A percentile compares a stretch with the other conserved stretches of the same genome.
phyloP scores from a whole-genome alignment of 1,284 basidiomycete species.

The Microbotryum lychnidis-dioicae region DNA sequence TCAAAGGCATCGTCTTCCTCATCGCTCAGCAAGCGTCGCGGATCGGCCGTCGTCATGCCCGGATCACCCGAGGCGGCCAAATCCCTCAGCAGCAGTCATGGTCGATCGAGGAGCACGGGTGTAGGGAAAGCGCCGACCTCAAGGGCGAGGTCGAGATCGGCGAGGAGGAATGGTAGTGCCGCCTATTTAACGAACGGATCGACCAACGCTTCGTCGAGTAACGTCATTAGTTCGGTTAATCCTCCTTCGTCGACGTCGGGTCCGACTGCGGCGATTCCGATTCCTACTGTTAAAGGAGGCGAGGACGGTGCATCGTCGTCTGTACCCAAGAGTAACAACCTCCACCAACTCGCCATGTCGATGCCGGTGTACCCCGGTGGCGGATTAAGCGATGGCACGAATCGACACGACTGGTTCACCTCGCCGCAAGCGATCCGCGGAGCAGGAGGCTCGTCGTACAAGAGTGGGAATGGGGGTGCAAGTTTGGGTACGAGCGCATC shows the following conservation, averaged over 20 bases:
- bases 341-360: conserved; percentile 3
- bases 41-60: no score
- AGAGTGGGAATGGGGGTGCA: background rate
- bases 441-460: background rate
- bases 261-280: background rate
- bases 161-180: conserved; percentile 13
- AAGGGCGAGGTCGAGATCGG: conserved; percentile 14
- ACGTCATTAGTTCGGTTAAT: background rate
- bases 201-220: background rate
- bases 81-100: background rate
- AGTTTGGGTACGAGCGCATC: background rate
- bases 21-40: no score
- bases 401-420: background rate
- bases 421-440: background rate
- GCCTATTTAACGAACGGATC: background rate
- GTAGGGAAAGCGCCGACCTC: conserved; percentile 27
- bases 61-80: no score
- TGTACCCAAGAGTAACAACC: no score
- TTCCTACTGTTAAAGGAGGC: background rate
- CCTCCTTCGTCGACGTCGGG: background rate
- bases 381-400: background rate
- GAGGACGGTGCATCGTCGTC: no score
- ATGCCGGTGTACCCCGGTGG: conserved; percentile 2
- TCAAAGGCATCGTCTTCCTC: background rate
- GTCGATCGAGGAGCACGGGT: conserved; percentile 4